Conservation (phyloP, 2,329 filamentous ascomycete genomes). For the Nemania abortiva region DNA sequence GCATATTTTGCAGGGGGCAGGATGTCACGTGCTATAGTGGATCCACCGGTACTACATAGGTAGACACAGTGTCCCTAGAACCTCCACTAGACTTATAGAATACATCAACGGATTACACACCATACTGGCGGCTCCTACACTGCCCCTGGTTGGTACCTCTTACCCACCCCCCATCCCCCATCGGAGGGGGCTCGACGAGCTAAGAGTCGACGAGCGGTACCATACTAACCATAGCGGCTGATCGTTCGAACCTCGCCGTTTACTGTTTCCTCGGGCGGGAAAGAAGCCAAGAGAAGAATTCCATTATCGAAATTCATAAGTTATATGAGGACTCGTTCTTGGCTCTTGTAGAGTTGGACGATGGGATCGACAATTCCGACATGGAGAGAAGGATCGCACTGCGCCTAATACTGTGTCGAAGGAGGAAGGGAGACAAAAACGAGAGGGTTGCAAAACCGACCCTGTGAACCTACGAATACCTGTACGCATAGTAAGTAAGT, state of each 20-base stretch:
- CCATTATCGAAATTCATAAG: slow-evolving; percentile 5
- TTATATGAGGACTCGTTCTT: slow-evolving; percentile 3
- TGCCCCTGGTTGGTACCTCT: neutral
- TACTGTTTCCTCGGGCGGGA: neutral
- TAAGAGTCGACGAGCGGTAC: neutral
- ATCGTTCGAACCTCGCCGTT: neutral
- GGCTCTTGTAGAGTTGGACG: neutral
- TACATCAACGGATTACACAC: too few relatives aligned
- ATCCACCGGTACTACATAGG: too few relatives aligned
- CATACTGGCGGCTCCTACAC: too few relatives aligned
- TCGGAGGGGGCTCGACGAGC: slow-evolving; percentile 5
- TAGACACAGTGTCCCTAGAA: too few relatives aligned
- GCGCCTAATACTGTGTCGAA: neutral
- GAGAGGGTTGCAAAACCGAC: slow-evolving; percentile 2
- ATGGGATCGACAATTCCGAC: neutral
- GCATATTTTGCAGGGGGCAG: too few relatives aligned
- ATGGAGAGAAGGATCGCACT: neutral
- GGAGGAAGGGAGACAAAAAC: neutral
- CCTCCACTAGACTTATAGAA: too few relatives aligned
- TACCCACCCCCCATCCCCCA: neutral
- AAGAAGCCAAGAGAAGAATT: slow-evolving; percentile 11
- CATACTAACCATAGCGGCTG: neutral
- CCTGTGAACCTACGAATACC: too few relatives aligned
- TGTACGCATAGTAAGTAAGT: too few relatives aligned
- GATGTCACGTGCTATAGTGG: too few relatives aligned